Evolutionary conservation across 306 rosid species (phyloP).

Genomic region (Cicer arietinum): DNA sequence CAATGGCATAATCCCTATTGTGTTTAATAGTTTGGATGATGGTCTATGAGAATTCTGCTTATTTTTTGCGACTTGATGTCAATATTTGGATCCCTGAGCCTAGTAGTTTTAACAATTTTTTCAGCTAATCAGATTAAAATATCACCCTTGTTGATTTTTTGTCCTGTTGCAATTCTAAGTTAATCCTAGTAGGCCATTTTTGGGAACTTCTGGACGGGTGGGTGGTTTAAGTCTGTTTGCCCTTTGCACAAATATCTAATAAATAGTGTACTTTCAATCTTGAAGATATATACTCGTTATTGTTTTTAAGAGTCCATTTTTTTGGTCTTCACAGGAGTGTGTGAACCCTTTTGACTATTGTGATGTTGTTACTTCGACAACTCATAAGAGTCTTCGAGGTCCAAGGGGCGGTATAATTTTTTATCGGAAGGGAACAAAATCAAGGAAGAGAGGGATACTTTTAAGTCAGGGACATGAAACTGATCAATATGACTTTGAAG

Average conservation of each 20-base stretch:
- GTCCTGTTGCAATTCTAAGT: neutral
- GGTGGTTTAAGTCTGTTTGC: neutral
- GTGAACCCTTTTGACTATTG: slow-evolving; percentile 89
- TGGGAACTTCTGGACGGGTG: neutral
- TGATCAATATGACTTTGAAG: slow-evolving; percentile 86
- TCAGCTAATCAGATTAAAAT: neutral
- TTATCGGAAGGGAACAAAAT: slow-evolving; percentile 83
- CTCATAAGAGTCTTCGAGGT: slow-evolving; percentile 98
- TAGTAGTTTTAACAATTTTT: neutral
- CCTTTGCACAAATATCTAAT: neutral
- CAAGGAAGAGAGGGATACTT: slow-evolving; percentile 78
- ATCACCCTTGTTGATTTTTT: neutral
- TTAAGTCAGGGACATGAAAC: slow-evolving; percentile 70
- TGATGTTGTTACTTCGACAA: slow-evolving; percentile 94
- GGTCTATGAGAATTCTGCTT: neutral
- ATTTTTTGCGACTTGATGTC: neutral
- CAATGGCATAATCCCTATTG: neutral
- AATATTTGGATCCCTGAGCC: neutral
- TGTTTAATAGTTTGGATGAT: neutral
- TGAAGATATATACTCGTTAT: slow-evolving; percentile 12
- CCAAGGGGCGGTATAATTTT: slow-evolving; percentile 99
- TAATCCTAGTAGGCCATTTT: neutral
- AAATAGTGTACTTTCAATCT: neutral
- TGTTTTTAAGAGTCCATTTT: slow-evolving; percentile 14
- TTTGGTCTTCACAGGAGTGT: slow-evolving; percentile 66